Conservation (phyloP, 208 protist species). For the Naegleria gruberi region DNA sequence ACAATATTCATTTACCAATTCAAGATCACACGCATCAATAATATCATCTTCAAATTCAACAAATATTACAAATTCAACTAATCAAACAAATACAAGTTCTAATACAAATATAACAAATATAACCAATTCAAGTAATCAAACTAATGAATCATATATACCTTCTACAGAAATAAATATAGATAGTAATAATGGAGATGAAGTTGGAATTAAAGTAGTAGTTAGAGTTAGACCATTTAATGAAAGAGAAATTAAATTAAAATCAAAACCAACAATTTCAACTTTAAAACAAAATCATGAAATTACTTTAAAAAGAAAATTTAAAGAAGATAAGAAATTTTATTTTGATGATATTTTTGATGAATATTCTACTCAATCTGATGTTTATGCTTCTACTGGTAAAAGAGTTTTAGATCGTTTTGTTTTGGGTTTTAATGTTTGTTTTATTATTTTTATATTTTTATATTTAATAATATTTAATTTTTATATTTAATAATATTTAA, state of each 20-base stretch:
- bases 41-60: no score
- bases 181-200: neutral
- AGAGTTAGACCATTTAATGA: neutral
- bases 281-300: neutral
- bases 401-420: neutral
- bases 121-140: no score
- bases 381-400: neutral
- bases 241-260: neutral
- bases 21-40: no score
- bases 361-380: neutral
- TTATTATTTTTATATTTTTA: no score
- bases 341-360: slow-evolving; percentile 20
- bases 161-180: no score
- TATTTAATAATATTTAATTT: no score
- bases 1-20: no score
- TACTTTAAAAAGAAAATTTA: neutral
- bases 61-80: no score
- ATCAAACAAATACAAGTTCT: no score
- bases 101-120: no score
- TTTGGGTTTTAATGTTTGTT: neutral
- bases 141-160: no score
- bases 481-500: neutral
- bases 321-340: neutral
- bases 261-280: neutral
- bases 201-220: neutral